phyloP scores from a whole-genome alignment of 305 asterid species.

The Fraxinus sp. region DNA sequence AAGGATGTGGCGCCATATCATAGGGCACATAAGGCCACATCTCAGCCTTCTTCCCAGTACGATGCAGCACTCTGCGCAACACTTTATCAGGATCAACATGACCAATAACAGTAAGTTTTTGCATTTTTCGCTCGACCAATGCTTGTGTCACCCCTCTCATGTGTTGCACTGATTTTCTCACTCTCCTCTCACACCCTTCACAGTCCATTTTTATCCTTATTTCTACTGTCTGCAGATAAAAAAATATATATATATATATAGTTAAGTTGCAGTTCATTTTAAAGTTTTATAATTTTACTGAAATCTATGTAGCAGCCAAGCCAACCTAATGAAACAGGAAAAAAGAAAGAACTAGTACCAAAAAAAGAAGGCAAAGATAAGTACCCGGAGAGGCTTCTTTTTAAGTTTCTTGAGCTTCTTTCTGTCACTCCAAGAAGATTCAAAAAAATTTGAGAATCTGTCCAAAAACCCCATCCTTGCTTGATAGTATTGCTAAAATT shows the following conservation, averaged over 20 bases:
- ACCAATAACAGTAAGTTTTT: constrained; percentile 64
- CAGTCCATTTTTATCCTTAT: constrained; percentile 75
- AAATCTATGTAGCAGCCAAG: no score
- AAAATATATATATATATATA: background rate
- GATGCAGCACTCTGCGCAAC: constrained; percentile 39
- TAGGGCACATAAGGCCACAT: constrained; percentile 77
- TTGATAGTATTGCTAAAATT: background rate
- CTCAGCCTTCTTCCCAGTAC: constrained; percentile 60
- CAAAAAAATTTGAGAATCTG: constrained; percentile 21
- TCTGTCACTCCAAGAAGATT: constrained; percentile 21
- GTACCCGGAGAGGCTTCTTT: constrained; percentile 35
- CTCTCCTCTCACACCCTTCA: constrained; percentile 66
- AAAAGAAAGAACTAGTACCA: no score
- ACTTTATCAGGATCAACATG: constrained; percentile 62
- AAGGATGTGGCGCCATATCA: constrained; percentile 66
- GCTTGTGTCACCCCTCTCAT: constrained; percentile 62
- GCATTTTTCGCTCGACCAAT: constrained; percentile 62
- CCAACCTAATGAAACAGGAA: background rate
- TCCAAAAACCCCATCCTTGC: constrained; percentile 37
- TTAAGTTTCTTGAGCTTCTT: constrained; percentile 34
- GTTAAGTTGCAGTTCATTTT: no score
- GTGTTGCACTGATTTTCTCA: constrained; percentile 50
- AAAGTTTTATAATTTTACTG: no score
- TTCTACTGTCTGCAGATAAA: constrained; percentile 36
- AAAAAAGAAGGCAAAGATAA: background rate